Evolutionary conservation across 1,284 basidiomycete species (phyloP).

Genomic region (Tylopilus sp.): DNA sequence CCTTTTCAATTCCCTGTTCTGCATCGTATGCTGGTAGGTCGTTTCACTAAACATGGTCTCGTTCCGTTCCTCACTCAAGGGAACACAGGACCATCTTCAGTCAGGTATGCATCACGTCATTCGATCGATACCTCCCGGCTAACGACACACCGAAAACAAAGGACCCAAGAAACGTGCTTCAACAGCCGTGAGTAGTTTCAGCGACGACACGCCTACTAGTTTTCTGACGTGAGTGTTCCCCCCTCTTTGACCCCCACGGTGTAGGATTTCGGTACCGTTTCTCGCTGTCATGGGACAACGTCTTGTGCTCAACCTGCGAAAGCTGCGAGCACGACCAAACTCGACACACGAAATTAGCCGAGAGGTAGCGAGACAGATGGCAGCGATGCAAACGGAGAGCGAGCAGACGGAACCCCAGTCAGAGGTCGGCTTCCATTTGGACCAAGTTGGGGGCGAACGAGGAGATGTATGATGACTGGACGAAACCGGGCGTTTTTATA

Average conservation of each 20-base stretch:
- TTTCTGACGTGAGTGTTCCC: not conserved
- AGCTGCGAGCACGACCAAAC: not conserved
- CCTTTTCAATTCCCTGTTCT: slow-evolving; percentile 13
- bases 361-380: slow-evolving; percentile 20
- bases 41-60: too few relatives aligned
- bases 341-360: slow-evolving; percentile 10
- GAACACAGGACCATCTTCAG: slow-evolving; percentile 12
- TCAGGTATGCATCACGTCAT: slow-evolving; percentile 3
- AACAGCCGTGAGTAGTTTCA: slow-evolving; percentile 12
- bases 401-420: not conserved
- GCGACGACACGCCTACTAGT: too few relatives aligned
- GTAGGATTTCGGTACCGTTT: slow-evolving; percentile 14
- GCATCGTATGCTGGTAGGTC: slow-evolving; percentile 22
- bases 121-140: not conserved
- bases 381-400: not conserved
- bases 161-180: slow-evolving; percentile 20
- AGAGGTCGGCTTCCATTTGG: slow-evolving; percentile 1
- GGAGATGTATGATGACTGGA: not conserved
- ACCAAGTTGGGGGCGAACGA: not conserved
- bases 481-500: too few relatives aligned
- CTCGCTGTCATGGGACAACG: slow-evolving; percentile 22
- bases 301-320: slow-evolving; percentile 25
- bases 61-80: not conserved
- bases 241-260: too few relatives aligned
- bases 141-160: slow-evolving; percentile 3